phyloP scores from a whole-genome alignment of 2,329 filamentous ascomycete species.

The Chaetomiaceae sp. region DNA sequence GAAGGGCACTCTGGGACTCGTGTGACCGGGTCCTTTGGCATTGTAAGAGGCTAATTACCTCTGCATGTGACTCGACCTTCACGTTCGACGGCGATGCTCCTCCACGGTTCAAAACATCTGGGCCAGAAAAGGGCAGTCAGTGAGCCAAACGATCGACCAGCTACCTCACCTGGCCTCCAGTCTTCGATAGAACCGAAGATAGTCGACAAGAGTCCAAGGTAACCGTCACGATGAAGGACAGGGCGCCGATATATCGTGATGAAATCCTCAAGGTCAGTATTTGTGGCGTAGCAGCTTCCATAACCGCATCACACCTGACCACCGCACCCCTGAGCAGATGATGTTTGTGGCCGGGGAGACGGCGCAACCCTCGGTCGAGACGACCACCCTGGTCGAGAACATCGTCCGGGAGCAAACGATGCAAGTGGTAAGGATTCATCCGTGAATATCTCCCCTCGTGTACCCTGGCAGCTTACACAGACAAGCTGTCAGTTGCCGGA shows the following conservation, averaged over 20 bases:
- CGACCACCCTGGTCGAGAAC: conserved; percentile 21
- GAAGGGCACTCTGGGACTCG: too few species aligned
- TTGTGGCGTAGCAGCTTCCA: too few species aligned
- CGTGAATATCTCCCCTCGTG: too few species aligned
- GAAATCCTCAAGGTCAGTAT: conserved; percentile 6
- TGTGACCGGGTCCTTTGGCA: too few species aligned
- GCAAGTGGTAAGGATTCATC: conserved; percentile 15
- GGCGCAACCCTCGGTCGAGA: conserved; percentile 17
- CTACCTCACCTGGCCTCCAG: too few species aligned
- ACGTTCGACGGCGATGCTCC: too few species aligned
- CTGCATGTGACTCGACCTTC: too few species aligned
- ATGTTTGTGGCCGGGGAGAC: conserved; percentile 26
- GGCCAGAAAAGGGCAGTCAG: too few species aligned
- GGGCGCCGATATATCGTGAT: neutral
- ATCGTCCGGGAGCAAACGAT: conserved; percentile 22
- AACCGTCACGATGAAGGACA: neutral
- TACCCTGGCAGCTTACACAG: neutral
- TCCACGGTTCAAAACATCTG: neutral
- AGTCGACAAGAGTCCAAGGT: too few species aligned
- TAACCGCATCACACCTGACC: neutral
- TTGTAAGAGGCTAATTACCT: too few species aligned
- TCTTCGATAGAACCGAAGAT: too few species aligned
- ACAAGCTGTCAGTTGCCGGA: conserved; percentile 19
- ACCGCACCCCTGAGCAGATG: conserved; percentile 13
- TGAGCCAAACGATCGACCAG: too few species aligned